Evolutionary conservation across 208 protist genomes (phyloP).

Genomic region (Vickermania ingenoplastis): DNA sequence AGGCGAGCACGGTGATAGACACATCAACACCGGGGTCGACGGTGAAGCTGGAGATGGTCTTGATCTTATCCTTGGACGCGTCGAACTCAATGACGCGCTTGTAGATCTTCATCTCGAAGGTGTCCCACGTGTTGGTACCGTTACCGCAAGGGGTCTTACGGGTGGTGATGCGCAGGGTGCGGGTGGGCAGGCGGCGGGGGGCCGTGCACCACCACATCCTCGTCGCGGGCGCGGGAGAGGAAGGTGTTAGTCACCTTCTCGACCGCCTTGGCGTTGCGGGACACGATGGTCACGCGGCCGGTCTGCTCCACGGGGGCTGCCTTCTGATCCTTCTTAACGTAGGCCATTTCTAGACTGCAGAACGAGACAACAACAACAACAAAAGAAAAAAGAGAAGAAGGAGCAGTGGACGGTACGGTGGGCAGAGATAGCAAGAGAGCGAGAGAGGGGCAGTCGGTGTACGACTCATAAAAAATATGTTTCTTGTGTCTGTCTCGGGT

Average conservation of each 20-base stretch:
- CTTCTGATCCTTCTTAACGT: constrained; percentile 52
- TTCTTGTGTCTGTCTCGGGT: no score
- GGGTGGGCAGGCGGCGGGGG: constrained; percentile 98
- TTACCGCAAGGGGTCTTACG: constrained; percentile 99
- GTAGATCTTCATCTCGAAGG: constrained; percentile 99
- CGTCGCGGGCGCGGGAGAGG: constrained; percentile 90
- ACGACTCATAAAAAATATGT: no score
- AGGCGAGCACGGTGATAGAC: constrained; percentile 72
- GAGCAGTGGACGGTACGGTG: constrained; percentile 1
- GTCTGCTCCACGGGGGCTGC: constrained; percentile 41
- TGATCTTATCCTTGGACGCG: constrained; percentile 78
- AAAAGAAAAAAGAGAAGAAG: constrained; percentile 6
- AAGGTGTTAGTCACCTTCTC: constrained; percentile 97
- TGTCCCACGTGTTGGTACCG: constrained; percentile 99
- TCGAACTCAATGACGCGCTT: constrained; percentile 99
- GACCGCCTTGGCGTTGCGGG: constrained; percentile 92
- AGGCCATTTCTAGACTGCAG: not conserved
- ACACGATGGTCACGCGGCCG: constrained; percentile 98
- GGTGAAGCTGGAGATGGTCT: constrained; percentile 89
- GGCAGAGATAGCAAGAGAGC: not conserved
- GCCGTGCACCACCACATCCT: constrained; percentile 94
- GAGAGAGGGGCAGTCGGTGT: no score
- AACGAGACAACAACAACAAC: not conserved
- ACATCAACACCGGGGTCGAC: constrained; percentile 86
- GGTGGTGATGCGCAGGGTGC: constrained; percentile 96